Conservation (phyloP, 1,284 basidiomycete genomes). For the Heterobasidion parviporum region DNA sequence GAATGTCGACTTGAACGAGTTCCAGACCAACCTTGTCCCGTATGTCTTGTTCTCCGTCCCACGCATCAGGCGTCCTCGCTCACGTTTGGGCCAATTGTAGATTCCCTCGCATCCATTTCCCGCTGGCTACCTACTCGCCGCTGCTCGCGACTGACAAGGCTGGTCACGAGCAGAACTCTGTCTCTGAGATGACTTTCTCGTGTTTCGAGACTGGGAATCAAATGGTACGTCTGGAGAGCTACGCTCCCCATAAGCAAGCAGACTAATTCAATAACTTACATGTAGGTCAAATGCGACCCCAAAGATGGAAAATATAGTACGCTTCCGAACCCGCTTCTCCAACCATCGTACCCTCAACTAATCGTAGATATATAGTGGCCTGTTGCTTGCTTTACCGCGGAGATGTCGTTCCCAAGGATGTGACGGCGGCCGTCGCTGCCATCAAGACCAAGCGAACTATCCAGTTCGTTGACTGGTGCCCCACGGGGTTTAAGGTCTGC, state of each 20-base stretch:
- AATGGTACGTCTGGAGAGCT: conserved; percentile 51
- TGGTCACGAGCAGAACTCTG: conserved; percentile 95
- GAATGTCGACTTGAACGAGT: conserved; percentile 97
- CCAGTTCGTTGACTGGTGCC: conserved; percentile 98
- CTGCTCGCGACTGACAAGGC: conserved; percentile 86
- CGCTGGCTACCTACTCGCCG: conserved; percentile 92
- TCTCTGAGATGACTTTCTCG: conserved; percentile 96
- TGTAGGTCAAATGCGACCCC: conserved; percentile 84
- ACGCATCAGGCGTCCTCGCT: neutral
- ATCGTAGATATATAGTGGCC: conserved; percentile 46
- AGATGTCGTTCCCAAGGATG: conserved; percentile 97
- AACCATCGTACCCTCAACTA: neutral
- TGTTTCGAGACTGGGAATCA: conserved; percentile 98
- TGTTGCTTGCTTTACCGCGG: conserved; percentile 89
- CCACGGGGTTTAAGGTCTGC: conserved; percentile 85
- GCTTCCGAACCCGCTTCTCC: neutral
- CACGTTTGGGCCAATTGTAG: conserved; percentile 25
- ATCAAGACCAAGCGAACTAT: conserved; percentile 98
- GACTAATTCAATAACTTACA: neutral
- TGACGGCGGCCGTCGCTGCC: conserved; percentile 85
- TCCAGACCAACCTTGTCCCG: conserved; percentile 98
- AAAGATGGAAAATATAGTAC: conserved; percentile 94
- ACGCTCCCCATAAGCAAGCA: neutral
- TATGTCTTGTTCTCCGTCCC: conserved; percentile 30
- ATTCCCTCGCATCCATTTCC: conserved; percentile 98